These are phyloP conservation scores for Fraxinus sp. DNA, from an alignment of 305 asterid genomes.

Conservation along the genomic window DNA sequence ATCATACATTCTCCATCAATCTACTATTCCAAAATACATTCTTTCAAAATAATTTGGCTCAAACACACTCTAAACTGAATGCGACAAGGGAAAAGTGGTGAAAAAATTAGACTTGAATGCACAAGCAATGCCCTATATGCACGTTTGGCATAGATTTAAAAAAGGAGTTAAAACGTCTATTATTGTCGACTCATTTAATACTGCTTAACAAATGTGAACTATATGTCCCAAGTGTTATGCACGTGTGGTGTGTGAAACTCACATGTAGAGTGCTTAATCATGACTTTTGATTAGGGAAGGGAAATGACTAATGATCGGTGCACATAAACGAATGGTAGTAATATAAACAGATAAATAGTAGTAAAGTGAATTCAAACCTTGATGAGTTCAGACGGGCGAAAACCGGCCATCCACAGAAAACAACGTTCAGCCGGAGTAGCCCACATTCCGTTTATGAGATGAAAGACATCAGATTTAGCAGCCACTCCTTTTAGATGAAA, in stretches of 20 bases:
- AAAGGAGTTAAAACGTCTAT: background rate
- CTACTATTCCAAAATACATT: too few species aligned
- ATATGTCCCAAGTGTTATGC: background rate
- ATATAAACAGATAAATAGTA: too few species aligned
- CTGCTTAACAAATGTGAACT: background rate
- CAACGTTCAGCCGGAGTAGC: conserved; percentile 82
- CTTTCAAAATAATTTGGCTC: too few species aligned
- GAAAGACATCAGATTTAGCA: conserved; percentile 86
- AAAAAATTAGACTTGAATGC: background rate
- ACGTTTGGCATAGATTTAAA: background rate
- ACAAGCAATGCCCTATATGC: background rate
- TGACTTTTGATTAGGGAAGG: background rate
- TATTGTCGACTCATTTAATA: background rate
- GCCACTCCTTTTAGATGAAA: conserved; percentile 73
- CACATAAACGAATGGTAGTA: too few species aligned
- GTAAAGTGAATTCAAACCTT: conserved; percentile 48
- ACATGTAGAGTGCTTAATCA: background rate
- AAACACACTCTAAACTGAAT: background rate
- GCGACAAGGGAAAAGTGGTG: background rate
- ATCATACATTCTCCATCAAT: too few species aligned
- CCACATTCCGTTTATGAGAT: conserved; percentile 91
- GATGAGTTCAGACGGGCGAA: conserved; percentile 85
- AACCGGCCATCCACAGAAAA: conserved; percentile 96
- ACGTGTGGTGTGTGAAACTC: background rate
- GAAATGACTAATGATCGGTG: too few species aligned